Base-by-base conservation (phyloP, 2,329 filamentous ascomycete species). In the Diaporthe amygdali region DNA sequence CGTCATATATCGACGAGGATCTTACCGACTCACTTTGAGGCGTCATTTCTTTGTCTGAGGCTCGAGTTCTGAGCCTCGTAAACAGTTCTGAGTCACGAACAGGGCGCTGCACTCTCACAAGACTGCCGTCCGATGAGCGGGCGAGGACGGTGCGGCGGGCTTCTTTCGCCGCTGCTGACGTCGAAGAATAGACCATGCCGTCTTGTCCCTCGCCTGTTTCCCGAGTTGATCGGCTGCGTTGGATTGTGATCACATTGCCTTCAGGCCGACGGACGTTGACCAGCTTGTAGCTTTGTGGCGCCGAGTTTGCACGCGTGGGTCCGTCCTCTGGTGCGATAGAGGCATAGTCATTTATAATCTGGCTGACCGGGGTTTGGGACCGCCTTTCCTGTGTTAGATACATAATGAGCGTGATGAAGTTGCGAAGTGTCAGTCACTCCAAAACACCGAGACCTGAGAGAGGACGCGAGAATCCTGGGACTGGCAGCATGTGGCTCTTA, bases 271-370 rank as follows among this genome's bases (percentile, higher is more conserved):
- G 44, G 39, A 73, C 51, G 7, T 73, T 66, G 46, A 69, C 51
- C 47, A 54, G 56, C 46, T 73, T 67, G 64, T 68, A 73, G 12
- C 69, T 70, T 32, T 69, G 63, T 10, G 71, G 69, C n/a, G 69
- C 63, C 10, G 41, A 20, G n/a, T 22, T 59, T 20, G 66, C 44
- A 44, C 25, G 32, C 15, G 25, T 30, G 7, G 30, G 14, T 22
- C 52, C 67, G 46, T 34, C n/a, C 12, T 47, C 54, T 27, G 27
- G 41, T 39, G 5, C 22, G 37, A 32, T 30, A n/a, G 54, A 37
- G 41, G 52, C n/a, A 47, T 34, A 49, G 12, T 59, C 34, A 25
- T 69, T 54, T 15, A 49, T 47, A 7, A 47, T 61, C 32, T 61
- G 41, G 34, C 55, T 59, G n/a, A 69, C 30, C 15, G 66, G 34